These are phyloP conservation scores for Silene uniflora DNA, from an alignment of 148 eudicot species.

Conservation along the genomic window DNA sequence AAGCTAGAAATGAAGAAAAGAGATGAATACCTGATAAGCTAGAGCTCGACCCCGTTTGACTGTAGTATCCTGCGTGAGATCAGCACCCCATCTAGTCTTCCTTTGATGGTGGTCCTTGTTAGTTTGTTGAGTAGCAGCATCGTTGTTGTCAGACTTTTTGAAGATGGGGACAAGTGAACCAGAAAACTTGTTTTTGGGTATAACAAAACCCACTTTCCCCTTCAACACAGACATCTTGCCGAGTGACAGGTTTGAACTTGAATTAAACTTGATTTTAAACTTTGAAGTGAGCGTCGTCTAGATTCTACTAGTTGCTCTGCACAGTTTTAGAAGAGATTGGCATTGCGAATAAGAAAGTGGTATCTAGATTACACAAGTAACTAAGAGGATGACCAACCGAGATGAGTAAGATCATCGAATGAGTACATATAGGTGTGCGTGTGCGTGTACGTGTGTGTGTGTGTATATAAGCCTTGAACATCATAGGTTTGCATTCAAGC, in stretches of 20 bases:
- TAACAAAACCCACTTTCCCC: conserved; percentile 80
- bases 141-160: conserved; percentile 54
- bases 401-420: too few relatives aligned
- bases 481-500: too few relatives aligned
- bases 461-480: too few relatives aligned
- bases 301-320: background rate
- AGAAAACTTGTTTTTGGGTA: conserved; percentile 93
- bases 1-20: too few relatives aligned
- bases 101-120: conserved; percentile 37
- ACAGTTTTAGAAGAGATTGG: background rate
- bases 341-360: too few relatives aligned
- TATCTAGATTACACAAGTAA: too few relatives aligned
- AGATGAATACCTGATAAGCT: conserved; percentile 75
- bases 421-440: too few relatives aligned
- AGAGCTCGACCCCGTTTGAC: conserved; percentile 71
- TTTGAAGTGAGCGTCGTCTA: too few relatives aligned
- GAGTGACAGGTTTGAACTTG: too few relatives aligned
- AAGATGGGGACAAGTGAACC: conserved; percentile 77
- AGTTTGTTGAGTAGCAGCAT: conserved; percentile 47
- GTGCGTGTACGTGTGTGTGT: too few relatives aligned
- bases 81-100: conserved; percentile 38
- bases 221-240: conserved; percentile 55
- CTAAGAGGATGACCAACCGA: too few relatives aligned
- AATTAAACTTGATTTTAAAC: too few relatives aligned
- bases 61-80: conserved; percentile 67